Evolutionary conservation across 495 filamentous ascomycete species (phyloP), one percentile per base, ranked within the genome.

Genomic region (Penicillium riverlandense): DNA sequence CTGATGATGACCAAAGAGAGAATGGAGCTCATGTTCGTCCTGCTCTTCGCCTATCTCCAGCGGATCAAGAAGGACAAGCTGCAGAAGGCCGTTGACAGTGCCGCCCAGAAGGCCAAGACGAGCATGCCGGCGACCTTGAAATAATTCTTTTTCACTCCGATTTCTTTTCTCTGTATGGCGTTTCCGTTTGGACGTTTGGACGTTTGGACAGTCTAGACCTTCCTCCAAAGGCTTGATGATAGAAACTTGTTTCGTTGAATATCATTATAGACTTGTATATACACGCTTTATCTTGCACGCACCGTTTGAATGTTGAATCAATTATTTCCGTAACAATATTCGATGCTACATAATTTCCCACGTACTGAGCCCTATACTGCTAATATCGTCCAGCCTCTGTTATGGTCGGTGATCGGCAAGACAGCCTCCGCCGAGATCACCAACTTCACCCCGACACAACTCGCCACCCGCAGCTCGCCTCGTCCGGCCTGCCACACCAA

Each of bases 1-100:
- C 70, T 99, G 16, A 99, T 99, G 92, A 99, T 97, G 92, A 95
- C 88, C 4, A 99, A 99, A 71, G 94, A 99, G 66, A 79, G 90
- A 44, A 86, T 97, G 72, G 92, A 97, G 66, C 73, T 98, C 39
- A 50, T 88, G 11, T 97, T 96, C 66, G 69, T 97, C 50, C 63
- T 95, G 13, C 77, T 98, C 14, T 90, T 95, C 65, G 78, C 84
- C 45, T 92, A 88, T 54, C 43, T 95, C 47, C 77, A 79, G 39
- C 80, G 80, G 52, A 47, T 96, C 40, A 77, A 78, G 55, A 75
- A 79, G 34, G 72, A 86, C 52, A 83, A 86, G 62, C 71, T 96
- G 31, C 67, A 77, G 45, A 86, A 84, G 59, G 73, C 80, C 6
- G 82, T 80, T 11, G 75, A 75, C 29, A 28, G 44, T 37, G 66